Percentiles rank a stretch among this genome's conserved stretches.
These are phyloP conservation scores for Aurifilum marmelostoma DNA, from an alignment of 2,329 filamentous ascomycete genomes.

Conservation along the genomic window DNA sequence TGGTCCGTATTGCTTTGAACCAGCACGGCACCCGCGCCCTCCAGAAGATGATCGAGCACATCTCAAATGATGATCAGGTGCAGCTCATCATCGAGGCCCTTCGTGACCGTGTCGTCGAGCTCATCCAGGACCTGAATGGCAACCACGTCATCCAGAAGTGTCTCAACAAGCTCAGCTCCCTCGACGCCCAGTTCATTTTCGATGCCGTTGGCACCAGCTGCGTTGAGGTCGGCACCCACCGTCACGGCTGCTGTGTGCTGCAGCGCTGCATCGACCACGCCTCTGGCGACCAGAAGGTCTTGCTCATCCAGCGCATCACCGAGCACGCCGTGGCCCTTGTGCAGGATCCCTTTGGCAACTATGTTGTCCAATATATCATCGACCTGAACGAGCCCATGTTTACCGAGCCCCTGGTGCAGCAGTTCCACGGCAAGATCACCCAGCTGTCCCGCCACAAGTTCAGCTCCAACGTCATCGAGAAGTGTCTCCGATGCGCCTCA, in stretches of 20 bases:
- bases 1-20: slow-evolving; percentile 93
- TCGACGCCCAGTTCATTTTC: slow-evolving; percentile 95
- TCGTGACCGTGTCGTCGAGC: slow-evolving; percentile 80
- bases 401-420: slow-evolving; percentile 83
- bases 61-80: slow-evolving; percentile 83
- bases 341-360: slow-evolving; percentile 97
- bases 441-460: slow-evolving; percentile 93
- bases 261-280: slow-evolving; percentile 99
- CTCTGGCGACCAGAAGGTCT: slow-evolving; percentile 83
- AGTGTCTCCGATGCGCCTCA: slow-evolving; percentile 84
- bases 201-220: slow-evolving; percentile 87
- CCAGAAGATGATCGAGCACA: slow-evolving; percentile 98
- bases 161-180: slow-evolving; percentile 84
- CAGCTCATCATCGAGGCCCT: slow-evolving; percentile 86
- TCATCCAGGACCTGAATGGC: slow-evolving; percentile 97
- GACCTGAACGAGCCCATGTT: slow-evolving; percentile 87
- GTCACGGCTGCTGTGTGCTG: slow-evolving; percentile 95
- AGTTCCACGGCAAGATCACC: slow-evolving; percentile 75
- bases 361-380: slow-evolving; percentile 98
- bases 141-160: slow-evolving; percentile 99
- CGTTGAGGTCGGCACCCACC: slow-evolving; percentile 90
- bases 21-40: slow-evolving; percentile 95
- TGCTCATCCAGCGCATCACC: slow-evolving; percentile 86
- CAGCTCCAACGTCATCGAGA: slow-evolving; percentile 98
- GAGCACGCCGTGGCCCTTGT: slow-evolving; percentile 85